Percentiles rank a stretch among this genome's conserved stretches.
Conservation (phyloP, 1,284 basidiomycete genomes). For the Rhodotorula sp. region DNA sequence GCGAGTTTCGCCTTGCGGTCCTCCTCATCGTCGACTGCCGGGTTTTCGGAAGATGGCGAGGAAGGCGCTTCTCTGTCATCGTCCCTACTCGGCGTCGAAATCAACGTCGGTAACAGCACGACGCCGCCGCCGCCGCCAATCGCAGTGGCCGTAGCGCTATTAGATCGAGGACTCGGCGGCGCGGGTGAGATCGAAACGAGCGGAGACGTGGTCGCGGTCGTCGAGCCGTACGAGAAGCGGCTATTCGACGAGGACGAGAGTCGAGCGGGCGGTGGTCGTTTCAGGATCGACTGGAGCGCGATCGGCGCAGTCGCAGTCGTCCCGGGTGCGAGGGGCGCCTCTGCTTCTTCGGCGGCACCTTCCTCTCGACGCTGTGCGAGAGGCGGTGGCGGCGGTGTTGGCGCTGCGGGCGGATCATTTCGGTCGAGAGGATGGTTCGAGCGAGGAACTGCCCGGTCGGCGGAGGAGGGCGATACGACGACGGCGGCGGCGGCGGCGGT, state of each 20-base stretch:
- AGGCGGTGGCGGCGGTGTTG: not conserved
- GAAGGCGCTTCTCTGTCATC: not conserved
- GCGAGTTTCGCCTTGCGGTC: not conserved
- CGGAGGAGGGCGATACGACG: too few species aligned
- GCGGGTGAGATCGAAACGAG: not conserved
- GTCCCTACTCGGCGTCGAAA: not conserved
- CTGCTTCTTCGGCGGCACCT: not conserved
- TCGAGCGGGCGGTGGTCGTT: conserved; percentile 2
- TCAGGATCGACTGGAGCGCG: conserved; percentile 13
- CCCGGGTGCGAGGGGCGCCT: not conserved
- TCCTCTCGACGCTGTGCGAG: not conserved
- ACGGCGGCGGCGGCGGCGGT: too few species aligned
- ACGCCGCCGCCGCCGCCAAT: too few species aligned
- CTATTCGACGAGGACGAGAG: not conserved
- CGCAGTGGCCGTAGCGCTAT: not conserved
- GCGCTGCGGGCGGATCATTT: not conserved
- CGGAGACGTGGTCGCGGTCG: not conserved
- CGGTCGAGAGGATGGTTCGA: not conserved
- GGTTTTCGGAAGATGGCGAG: not conserved
- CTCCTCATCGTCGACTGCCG: not conserved
- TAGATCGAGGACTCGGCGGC: not conserved
- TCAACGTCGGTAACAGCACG: not conserved
- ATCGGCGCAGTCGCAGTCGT: not conserved
- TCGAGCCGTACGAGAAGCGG: not conserved
- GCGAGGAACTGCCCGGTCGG: too few species aligned